Evolutionary conservation across 2,329 filamentous ascomycete genomes (phyloP).

Genomic region (Exophiala spinifera): DNA sequence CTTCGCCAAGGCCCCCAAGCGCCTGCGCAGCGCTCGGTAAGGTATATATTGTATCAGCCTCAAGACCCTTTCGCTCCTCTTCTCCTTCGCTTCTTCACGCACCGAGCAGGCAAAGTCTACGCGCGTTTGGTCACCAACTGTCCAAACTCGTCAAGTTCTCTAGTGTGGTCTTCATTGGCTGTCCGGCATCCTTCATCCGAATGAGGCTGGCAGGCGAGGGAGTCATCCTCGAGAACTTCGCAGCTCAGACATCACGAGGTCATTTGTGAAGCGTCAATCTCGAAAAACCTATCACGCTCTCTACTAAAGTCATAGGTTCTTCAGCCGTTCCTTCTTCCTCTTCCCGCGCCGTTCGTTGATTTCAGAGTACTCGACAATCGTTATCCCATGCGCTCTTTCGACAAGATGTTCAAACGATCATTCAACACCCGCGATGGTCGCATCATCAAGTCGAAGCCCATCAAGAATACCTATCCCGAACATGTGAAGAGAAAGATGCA

Average conservation of each 20-base stretch:
- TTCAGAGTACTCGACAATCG: conserved; percentile 27
- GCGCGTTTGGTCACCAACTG: conserved; percentile 21
- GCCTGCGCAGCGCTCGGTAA: conserved; percentile 16
- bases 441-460: conserved; percentile 81
- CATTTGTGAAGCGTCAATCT: conserved; percentile 43
- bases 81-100: conserved; percentile 26
- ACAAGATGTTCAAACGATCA: conserved; percentile 87
- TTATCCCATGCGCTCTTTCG: conserved; percentile 32
- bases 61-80: background rate
- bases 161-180: conserved; percentile 22
- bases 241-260: conserved; percentile 51
- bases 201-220: conserved; percentile 30
- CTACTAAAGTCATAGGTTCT: conserved; percentile 39
- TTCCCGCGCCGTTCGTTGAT: conserved; percentile 43
- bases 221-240: conserved; percentile 48
- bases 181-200: conserved; percentile 15
- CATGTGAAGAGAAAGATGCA: conserved; percentile 82
- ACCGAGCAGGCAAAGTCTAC: conserved; percentile 28
- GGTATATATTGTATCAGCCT: conserved; percentile 16
- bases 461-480: conserved; percentile 74
- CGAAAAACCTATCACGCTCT: conserved; percentile 39
- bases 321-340: conserved; percentile 44
- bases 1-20: conserved; percentile 23
- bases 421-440: conserved; percentile 74
- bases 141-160: conserved; percentile 27